These are phyloP conservation scores for Ecytonucleospora hepatopenaei DNA, from an alignment of 371 early-diverging fungal genomes.

Conservation along the genomic window DNA sequence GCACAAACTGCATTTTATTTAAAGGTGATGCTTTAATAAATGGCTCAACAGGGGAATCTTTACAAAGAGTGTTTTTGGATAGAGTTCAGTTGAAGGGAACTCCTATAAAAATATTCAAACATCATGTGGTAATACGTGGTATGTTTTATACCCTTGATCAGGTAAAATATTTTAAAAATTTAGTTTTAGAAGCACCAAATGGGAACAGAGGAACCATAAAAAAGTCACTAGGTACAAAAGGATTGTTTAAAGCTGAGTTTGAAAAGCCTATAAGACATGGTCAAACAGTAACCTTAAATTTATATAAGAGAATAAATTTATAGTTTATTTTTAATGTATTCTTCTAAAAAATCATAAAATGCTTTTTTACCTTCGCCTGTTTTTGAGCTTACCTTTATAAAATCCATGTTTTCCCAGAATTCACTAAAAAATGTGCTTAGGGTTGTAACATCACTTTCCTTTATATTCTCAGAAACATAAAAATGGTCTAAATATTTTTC, in stretches of 20 bases:
- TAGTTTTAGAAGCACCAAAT: slow-evolving; percentile 36
- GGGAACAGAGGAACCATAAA: slow-evolving; percentile 49
- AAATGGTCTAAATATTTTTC: slow-evolving; percentile 83
- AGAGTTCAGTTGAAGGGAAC: slow-evolving; percentile 39
- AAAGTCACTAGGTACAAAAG: slow-evolving; percentile 52
- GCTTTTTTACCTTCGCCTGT: slow-evolving; percentile 83
- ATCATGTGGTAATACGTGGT: slow-evolving; percentile 36
- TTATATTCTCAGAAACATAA: slow-evolving; percentile 64
- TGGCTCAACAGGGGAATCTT: slow-evolving; percentile 12
- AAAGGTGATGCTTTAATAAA: slow-evolving; percentile 3
- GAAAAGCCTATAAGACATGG: slow-evolving; percentile 47
- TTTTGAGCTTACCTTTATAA: slow-evolving; percentile 73
- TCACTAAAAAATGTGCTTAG: slow-evolving; percentile 92
- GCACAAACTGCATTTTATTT: slow-evolving; percentile 13
- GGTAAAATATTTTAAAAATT: slow-evolving; percentile 52
- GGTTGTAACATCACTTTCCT: slow-evolving; percentile 67
- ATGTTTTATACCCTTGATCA: slow-evolving; percentile 55
- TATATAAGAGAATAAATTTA: slow-evolving; percentile 54
- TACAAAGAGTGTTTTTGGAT: slow-evolving; percentile 47
- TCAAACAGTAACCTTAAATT: slow-evolving; percentile 44
- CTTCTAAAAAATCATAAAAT: slow-evolving; percentile 57
- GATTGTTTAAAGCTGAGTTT: slow-evolving; percentile 56
- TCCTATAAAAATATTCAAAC: slow-evolving; percentile 48
- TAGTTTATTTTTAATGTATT: slow-evolving; percentile 1
- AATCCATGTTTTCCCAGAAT: slow-evolving; percentile 71